A percentile compares a stretch with the other conserved stretches of the same genome.
phyloP scores from a whole-genome alignment of 169 alveolate genomes.

The Eimeria brunetti region DNA sequence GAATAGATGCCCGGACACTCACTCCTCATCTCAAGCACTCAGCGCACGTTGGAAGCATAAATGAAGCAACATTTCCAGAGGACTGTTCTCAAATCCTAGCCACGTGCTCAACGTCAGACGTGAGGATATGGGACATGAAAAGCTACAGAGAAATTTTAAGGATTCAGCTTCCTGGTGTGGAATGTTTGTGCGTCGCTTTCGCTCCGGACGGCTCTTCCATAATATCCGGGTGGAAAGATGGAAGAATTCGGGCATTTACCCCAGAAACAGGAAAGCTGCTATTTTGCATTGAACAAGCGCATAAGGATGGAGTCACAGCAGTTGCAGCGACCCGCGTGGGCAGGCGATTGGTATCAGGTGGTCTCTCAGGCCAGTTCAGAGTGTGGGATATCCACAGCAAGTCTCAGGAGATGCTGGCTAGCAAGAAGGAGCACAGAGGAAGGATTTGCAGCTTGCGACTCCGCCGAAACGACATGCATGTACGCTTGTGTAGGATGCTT shows the following conservation, averaged over 20 bases:
- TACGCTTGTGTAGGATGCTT: not conserved
- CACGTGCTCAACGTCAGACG: conserved; percentile 93
- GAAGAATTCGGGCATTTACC: conserved; percentile 93
- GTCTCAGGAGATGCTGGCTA: conserved; percentile 81
- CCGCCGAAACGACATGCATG: conserved; percentile 85
- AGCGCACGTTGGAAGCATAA: conserved; percentile 93
- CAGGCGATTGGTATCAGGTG: conserved; percentile 86
- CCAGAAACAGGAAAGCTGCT: conserved; percentile 95
- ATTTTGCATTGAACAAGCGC: conserved; percentile 94
- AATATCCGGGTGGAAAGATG: conserved; percentile 77
- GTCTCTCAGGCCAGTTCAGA: conserved; percentile 95
- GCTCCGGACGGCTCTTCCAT: conserved; percentile 73
- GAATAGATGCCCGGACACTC: conserved; percentile 92
- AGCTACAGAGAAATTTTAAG: conserved; percentile 92
- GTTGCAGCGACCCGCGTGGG: conserved; percentile 83
- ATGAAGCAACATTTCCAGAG: conserved; percentile 81
- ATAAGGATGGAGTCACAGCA: conserved; percentile 95
- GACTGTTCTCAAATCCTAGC: conserved; percentile 88
- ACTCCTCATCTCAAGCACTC: conserved; percentile 94
- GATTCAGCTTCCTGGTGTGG: conserved; percentile 94
- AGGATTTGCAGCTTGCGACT: conserved; percentile 90
- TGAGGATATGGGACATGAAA: conserved; percentile 95
- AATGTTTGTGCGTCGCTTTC: conserved; percentile 89
- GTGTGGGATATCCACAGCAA: conserved; percentile 87
- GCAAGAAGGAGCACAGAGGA: conserved; percentile 93